A percentile compares a stretch with the other conserved stretches of the same genome.
Evolutionary conservation across 805 yeast genomes (phyloP).

Genomic region (Wickerhamiella slavikovae): DNA sequence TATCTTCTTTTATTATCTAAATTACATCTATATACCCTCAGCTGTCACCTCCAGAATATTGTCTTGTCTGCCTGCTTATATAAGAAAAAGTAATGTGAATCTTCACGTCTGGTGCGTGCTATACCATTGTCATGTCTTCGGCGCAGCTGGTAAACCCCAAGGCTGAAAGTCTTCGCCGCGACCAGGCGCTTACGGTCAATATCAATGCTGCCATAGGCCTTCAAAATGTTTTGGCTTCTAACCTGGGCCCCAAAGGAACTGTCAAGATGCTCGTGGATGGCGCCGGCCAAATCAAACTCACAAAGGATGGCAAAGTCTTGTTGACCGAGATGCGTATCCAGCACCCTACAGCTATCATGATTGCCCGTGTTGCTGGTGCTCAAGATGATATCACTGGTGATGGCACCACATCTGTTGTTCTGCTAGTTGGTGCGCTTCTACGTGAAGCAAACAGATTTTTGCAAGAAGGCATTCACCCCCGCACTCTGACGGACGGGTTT

Average conservation of each 20-base stretch:
- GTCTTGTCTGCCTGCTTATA: too few relatives aligned
- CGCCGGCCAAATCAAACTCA: constrained; percentile 82
- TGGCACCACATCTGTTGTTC: constrained; percentile 90
- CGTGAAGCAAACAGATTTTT: constrained; percentile 87
- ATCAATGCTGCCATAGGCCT: constrained; percentile 92
- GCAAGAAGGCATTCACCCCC: constrained; percentile 88
- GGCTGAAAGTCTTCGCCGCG: constrained; percentile 90
- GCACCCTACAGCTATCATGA: constrained; percentile 74
- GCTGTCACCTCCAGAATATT: too few relatives aligned
- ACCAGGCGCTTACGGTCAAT: constrained; percentile 89
- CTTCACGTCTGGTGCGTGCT: too few relatives aligned
- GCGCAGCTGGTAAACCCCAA: constrained; percentile 91
- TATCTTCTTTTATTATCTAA: too few relatives aligned
- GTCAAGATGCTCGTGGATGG: constrained; percentile 93
- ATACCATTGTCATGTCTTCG: too few relatives aligned
- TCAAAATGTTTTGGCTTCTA: constrained; percentile 77
- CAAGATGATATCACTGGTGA: constrained; percentile 99
- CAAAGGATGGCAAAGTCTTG: constrained; percentile 91
- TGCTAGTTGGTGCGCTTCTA: constrained; percentile 82
- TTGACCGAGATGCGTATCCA: constrained; percentile 93
- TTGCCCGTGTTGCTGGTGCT: constrained; percentile 91
- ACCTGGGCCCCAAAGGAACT: constrained; percentile 94
- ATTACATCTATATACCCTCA: too few relatives aligned
- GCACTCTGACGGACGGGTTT: constrained; percentile 86
- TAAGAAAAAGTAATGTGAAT: too few relatives aligned